A percentile compares a stretch with the other conserved stretches of the same genome.
Conservation (phyloP, 768 basidiomycete species). For the Cyclocybe aegerita region DNA sequence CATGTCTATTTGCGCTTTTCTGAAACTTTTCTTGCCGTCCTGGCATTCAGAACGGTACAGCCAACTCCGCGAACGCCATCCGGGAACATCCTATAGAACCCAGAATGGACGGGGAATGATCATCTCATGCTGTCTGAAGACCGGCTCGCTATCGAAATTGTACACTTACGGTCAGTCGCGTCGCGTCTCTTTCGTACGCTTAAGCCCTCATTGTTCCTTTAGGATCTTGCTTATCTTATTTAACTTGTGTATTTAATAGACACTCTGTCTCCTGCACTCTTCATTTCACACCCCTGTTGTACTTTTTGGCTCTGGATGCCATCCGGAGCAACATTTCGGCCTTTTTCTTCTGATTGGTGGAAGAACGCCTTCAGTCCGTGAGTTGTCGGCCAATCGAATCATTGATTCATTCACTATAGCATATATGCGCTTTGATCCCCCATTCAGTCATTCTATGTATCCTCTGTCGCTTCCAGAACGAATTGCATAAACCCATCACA, state of each 20-base stretch:
- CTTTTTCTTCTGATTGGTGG: no score
- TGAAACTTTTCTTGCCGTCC: not conserved
- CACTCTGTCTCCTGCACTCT: not conserved
- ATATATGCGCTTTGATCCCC: no score
- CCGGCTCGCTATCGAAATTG: not conserved
- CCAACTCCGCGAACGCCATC: constrained; percentile 5
- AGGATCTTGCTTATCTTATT: constrained; percentile 5
- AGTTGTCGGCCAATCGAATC: no score
- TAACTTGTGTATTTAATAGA: constrained; percentile 7
- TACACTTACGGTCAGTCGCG: constrained; percentile 5
- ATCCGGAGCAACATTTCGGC: no score
- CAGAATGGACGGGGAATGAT: constrained; percentile 27
- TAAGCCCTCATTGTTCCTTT: not conserved
- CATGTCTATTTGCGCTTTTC: not conserved
- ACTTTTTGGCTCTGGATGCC: not conserved
- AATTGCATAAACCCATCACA: no score
- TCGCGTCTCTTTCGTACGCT: not conserved
- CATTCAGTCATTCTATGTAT: no score
- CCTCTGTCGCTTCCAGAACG: no score
- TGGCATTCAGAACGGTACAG: not conserved
- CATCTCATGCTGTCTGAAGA: not conserved
- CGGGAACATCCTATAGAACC: constrained; percentile 31
- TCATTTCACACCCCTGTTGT: not conserved
- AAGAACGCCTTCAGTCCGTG: no score
- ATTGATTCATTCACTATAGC: no score